A percentile compares a stretch with the other conserved stretches of the same genome.
These are phyloP conservation scores for Pelargonium myrrhifolium DNA, from an alignment of 441 rosid species.

Conservation along the genomic window DNA sequence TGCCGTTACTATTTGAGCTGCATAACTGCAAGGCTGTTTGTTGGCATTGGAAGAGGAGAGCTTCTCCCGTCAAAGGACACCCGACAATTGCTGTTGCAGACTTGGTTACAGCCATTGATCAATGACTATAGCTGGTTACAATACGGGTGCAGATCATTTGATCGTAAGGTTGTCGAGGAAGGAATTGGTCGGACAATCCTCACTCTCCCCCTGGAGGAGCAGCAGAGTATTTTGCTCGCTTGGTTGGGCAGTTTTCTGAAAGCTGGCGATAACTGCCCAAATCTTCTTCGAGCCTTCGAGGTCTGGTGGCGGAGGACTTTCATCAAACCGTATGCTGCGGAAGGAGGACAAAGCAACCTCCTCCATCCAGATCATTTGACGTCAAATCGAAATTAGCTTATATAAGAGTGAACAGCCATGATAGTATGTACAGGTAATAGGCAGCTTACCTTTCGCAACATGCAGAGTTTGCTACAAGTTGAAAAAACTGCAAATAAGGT, in stretches of 20 bases:
- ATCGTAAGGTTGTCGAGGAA: constrained; percentile 85
- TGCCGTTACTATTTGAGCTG: constrained; percentile 80
- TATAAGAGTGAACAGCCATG: neutral
- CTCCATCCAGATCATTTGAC: constrained; percentile 32
- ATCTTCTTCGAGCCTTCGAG: constrained; percentile 85
- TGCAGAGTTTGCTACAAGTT: constrained; percentile 9
- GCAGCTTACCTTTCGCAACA: constrained; percentile 10
- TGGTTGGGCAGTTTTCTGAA: constrained; percentile 82
- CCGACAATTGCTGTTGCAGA: constrained; percentile 51
- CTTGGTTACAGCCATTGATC: constrained; percentile 88
- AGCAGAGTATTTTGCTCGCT: constrained; percentile 62
- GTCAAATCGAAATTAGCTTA: neutral
- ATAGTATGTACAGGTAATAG: constrained; percentile 10
- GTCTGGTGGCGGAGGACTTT: constrained; percentile 98
- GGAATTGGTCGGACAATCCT: constrained; percentile 87
- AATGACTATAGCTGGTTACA: constrained; percentile 87
- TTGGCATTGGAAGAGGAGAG: constrained; percentile 91
- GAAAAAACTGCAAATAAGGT: neutral
- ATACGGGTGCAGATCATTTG: constrained; percentile 78
- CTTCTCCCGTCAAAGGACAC: constrained; percentile 77
- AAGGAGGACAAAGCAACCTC: constrained; percentile 37
- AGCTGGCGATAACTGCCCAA: constrained; percentile 86
- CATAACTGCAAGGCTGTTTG: constrained; percentile 65
- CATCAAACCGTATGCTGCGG: constrained; percentile 50
- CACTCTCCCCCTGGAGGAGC: constrained; percentile 85